Base-by-base conservation (phyloP, 257 asterid genomes). In the Mitragyna speciosa region DNA sequence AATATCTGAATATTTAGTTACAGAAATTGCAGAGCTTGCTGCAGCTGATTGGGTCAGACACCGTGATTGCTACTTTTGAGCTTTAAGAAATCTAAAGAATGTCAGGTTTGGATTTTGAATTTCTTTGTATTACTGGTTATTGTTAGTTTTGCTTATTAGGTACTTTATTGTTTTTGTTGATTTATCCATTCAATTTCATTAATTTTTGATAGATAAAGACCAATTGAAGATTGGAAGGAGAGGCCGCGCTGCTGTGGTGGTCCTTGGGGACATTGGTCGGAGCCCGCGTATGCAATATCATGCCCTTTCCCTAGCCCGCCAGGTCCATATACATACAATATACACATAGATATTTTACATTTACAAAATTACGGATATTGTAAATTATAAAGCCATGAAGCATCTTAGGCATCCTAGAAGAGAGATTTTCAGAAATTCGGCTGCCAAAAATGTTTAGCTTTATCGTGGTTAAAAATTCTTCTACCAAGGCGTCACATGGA, bases 211-310 rank as follows among this genome's bases (percentile, higher is more conserved):
- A 47, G 72, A 65, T 22, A 70, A 79, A 69, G 52, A 73, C 77
- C 72, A 71, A 78, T 45, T 49, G 77, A 72, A 79, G 67, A 90
- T 82, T 86, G 87, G 84, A 58, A 86, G 78, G 85, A 91, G 98
- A 84, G 88, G 91, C 81, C 91, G 99, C 86, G 98, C 89, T 0
- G 97, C 98, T 0, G 92, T 95, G 74, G 97, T 95, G 75, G 99
- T 95, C 79, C 98, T 95, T 22, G 99, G 99, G 0, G 99, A 95
- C 85, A 88, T 95, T 12, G 99, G 99, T 28, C 97, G 98, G 56
- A 93, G 99, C 85, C 99, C 98, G 16, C 89, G 99, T 16, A 93
- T 95, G 99, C 99, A 95, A 77, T 95, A 92, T 81, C 99, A 95
- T 54, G 97, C 98, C 8, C 98, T 95, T 73, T 95, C 99, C 63